Evolutionary conservation across 371 early-diverging fungal genomes (phyloP), one percentile per base, ranked within the genome.

Genomic region (Dichotomocladium elegans): DNA sequence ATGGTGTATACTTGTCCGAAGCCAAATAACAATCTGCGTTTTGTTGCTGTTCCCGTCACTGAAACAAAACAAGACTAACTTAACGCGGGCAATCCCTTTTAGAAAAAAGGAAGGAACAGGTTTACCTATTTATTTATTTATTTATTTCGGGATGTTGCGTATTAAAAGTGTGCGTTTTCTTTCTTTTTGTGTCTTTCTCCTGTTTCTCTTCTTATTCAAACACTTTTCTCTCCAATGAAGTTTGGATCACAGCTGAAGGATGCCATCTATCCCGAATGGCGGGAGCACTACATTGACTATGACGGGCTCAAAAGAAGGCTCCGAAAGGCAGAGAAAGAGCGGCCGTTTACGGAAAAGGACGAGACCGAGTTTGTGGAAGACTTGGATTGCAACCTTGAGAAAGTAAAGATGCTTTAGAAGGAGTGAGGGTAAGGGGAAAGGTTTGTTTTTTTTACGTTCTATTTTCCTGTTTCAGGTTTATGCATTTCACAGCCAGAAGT

Each of bases 221-320:
- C 24, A 3, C 41, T 42, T 19, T n/a, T n/a, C 22, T 25, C 22
- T 24, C 12, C 46, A 51, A 98, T 98, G 99, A 95, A 95, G 81
- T 98, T 96, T 79, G 94, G 93, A 50, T 83, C 88, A 54, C 91
- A 93, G 68, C 79, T 96, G 25, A 79, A 83, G 55, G 87, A 88
- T 31, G 80, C 86, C 33, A 80, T 92, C 48, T 86, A 88, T 63
- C 87, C 88, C 11, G 95, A 93, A 58, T 98, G 97, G 94, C 80
- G 82, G 45, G 83, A 83, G 56, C 88, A 91, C 68, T 98, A 97
- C 66, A 65, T 96, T 22, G 93, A 94, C 60, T 99, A 98, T 60
- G 88, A 93, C 53, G 86, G 82, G 2, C 83, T 97, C 57, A 97
- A 95, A 68, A 80, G 76, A 22, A 86, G 81, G 52, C 82, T 95